Percentiles rank a stretch among this genome's conserved stretches.
Conservation (phyloP, 192 early-diverging fungal species). For the Linnemannia exigua region DNA sequence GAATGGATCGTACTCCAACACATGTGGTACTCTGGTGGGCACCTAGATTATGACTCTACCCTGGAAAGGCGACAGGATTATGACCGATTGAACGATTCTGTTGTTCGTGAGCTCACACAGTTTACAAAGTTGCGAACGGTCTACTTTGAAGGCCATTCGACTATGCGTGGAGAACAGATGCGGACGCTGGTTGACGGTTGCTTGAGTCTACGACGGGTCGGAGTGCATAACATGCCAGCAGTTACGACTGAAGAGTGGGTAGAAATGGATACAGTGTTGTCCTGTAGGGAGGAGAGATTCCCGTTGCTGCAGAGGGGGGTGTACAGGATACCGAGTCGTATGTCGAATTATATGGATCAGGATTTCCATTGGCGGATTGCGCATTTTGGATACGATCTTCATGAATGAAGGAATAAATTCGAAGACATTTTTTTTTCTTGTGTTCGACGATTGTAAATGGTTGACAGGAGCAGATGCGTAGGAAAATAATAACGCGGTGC, state of each 20-base stretch:
- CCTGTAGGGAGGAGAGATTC: neutral
- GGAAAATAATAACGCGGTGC: too few species aligned
- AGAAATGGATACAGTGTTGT: neutral
- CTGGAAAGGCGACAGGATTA: neutral
- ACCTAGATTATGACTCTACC: neutral
- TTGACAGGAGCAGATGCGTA: too few species aligned
- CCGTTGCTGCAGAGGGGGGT: neutral
- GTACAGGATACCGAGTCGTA: neutral
- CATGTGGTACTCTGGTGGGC: neutral
- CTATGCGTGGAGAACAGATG: neutral
- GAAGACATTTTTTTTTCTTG: too few species aligned
- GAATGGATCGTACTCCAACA: slow-evolving; percentile 18
- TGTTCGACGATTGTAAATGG: too few species aligned
- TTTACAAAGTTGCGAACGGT: neutral
- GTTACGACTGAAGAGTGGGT: neutral
- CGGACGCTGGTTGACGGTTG: neutral
- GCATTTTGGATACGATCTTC: neutral
- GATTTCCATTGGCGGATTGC: neutral
- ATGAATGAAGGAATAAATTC: neutral
- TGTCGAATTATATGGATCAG: neutral
- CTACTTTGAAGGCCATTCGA: neutral
- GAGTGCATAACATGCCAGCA: neutral
- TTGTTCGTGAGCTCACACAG: neutral
- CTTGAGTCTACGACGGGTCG: neutral
- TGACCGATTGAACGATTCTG: neutral